Percentiles rank a stretch among this genome's conserved stretches.
phyloP scores from a whole-genome alignment of 2,329 filamentous ascomycete species.

The Periconia sp. region DNA sequence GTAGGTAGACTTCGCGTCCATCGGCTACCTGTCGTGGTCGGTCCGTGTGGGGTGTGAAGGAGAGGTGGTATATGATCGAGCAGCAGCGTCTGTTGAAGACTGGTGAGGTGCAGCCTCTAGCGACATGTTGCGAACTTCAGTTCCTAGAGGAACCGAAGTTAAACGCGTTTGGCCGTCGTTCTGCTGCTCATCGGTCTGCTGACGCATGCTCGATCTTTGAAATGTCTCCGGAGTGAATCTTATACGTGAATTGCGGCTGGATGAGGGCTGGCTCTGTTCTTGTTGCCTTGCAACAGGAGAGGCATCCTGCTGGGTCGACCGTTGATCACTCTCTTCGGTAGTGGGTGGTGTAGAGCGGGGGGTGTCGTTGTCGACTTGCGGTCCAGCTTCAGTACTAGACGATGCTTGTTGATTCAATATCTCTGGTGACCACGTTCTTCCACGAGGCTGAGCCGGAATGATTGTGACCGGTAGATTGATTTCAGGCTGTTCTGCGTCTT shows the following conservation, averaged over 20 bases:
- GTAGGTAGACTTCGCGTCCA: slow-evolving; percentile 8
- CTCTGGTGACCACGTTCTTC: slow-evolving; percentile 57
- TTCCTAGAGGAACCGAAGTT: slow-evolving; percentile 14
- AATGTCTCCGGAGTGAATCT: slow-evolving; percentile 27
- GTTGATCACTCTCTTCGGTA: not conserved
- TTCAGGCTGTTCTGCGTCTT: slow-evolving; percentile 35
- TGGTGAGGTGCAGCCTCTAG: not conserved
- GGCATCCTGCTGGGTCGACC: not conserved
- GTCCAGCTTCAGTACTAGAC: slow-evolving; percentile 11
- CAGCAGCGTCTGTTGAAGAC: slow-evolving; percentile 1
- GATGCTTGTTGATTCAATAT: slow-evolving; percentile 28
- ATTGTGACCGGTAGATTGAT: slow-evolving; percentile 59
- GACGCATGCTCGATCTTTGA: slow-evolving; percentile 10
- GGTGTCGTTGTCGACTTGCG: slow-evolving; percentile 19
- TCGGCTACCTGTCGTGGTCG: slow-evolving; percentile 35
- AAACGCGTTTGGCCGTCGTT: not conserved
- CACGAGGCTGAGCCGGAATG: slow-evolving; percentile 60
- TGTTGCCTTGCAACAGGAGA: not conserved
- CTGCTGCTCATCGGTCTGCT: slow-evolving; percentile 6
- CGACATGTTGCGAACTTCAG: slow-evolving; percentile 10
- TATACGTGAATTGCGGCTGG: slow-evolving; percentile 23
- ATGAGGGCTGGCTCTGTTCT: slow-evolving; percentile 6
- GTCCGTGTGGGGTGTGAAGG: slow-evolving; percentile 17
- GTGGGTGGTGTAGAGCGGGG: slow-evolving; percentile 10
- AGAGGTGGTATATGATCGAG: slow-evolving; percentile 2